Base-by-base conservation (phyloP, 2,329 filamentous ascomycete genomes). In the Epichloe amarillans region DNA sequence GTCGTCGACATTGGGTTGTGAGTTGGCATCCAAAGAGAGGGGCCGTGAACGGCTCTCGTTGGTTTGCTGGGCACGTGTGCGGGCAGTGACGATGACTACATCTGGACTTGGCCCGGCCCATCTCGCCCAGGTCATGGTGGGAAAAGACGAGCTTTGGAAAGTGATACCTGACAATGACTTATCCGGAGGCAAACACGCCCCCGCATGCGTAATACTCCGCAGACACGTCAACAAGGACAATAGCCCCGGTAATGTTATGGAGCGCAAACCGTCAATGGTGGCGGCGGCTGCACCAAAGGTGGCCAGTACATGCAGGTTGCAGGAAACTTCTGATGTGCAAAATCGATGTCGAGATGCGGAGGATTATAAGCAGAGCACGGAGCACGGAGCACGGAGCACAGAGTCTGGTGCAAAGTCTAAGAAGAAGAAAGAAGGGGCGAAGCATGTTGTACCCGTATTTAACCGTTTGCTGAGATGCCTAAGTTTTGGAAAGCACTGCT, bases 171-270 rank as follows among this genome's bases (percentile, higher is more conserved):
- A 33, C 23, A 40, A 8, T 40, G 3, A 14, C 40, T 38, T 38
- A n/a, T 21, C 42, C 21, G 5, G 12, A 43, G 40, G 26, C 35
- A 41, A 52, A 41, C 33, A 38, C 19, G 17, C 46, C 43, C 40
- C 50, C 41, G 36, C 46, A 45, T 52, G 36, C 35, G 30, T 15
- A 37, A 37, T 23, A 45, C 36, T 36, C n/a, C 46, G 44, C 41
- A 40, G 50, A 52, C 50, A 52, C 50, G 50, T 52, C 50, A 52
- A 45, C 50, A 26, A 21, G 40, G 38, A 33, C 39, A 51, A 30
- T 30, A 35, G 50, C 23, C 35, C 46, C 30, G 17, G 30, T 40
- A 26, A 26, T 26, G 7, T 7, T 26, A 26, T 38, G 15, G 15
- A 37, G 33, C 23, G 39, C 38, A 51, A 37, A 40, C 33, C 17